Evolutionary conservation across 768 basidiomycete genomes (phyloP).

Genomic region (Brasilioporus rufonigricans): DNA sequence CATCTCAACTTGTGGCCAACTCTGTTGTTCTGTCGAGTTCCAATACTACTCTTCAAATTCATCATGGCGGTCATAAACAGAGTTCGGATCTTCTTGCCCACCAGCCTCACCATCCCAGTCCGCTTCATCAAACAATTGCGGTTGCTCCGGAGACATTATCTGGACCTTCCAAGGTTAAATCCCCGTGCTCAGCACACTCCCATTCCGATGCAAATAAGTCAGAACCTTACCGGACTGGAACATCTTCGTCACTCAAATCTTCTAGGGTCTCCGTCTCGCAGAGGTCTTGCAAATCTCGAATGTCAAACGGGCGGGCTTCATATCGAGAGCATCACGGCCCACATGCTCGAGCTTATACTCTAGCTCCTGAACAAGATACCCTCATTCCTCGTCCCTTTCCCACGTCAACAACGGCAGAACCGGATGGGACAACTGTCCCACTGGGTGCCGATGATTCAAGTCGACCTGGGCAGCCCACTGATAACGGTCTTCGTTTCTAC

Average conservation of each 20-base stretch:
- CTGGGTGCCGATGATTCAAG: slow-evolving; percentile 2
- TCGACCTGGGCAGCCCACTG: slow-evolving; percentile 6
- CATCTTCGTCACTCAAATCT: slow-evolving; percentile 12
- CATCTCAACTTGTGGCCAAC: neutral
- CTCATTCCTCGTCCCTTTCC: neutral
- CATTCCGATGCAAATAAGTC: neutral
- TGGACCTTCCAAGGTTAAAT: neutral
- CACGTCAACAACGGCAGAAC: neutral
- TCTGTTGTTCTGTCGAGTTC: slow-evolving; percentile 2
- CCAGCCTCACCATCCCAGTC: slow-evolving; percentile 1
- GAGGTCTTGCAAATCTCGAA: slow-evolving; percentile 11
- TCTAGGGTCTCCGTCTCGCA: slow-evolving; percentile 14
- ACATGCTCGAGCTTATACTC: slow-evolving; percentile 7
- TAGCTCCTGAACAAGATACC: neutral
- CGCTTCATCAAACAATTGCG: neutral
- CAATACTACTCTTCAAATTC: neutral
- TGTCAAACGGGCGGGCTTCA: slow-evolving; percentile 21
- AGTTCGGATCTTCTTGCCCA: neutral
- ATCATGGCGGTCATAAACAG: neutral
- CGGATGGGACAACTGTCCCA: neutral
- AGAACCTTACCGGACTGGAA: slow-evolving; percentile 1
- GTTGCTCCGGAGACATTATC: neutral
- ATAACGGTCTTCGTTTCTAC: slow-evolving; percentile 2
- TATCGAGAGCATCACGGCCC: slow-evolving; percentile 21
- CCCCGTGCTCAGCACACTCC: neutral